Conservation (phyloP, 768 basidiomycete species). For the Leccinum uliginosum region DNA sequence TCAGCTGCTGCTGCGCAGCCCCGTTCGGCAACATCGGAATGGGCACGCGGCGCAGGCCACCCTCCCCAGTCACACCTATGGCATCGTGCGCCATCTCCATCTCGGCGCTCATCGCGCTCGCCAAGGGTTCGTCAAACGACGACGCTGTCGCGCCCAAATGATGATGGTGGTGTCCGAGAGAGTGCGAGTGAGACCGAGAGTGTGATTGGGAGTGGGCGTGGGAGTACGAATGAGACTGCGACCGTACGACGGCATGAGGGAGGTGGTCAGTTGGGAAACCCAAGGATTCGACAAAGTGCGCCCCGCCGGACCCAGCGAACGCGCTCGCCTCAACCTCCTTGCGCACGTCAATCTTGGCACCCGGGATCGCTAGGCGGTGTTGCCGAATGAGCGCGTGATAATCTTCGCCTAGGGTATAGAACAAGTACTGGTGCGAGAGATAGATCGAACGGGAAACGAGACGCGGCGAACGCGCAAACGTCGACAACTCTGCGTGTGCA, state of each 20-base stretch:
- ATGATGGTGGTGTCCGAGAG: conserved; percentile 29
- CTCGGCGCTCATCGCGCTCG: conserved; percentile 63
- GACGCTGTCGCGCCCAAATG: conserved; percentile 34
- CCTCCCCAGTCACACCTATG: conserved; percentile 17
- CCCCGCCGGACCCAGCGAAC: conserved; percentile 30
- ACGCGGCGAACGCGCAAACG: conserved; percentile 51
- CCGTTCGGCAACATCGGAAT: conserved; percentile 86
- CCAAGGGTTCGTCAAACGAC: conserved; percentile 68
- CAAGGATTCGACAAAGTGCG: conserved; percentile 21
- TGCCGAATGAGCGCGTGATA: conserved; percentile 74
- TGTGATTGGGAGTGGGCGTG: conserved; percentile 6
- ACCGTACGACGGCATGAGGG: background rate
- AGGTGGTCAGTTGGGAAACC: conserved; percentile 5
- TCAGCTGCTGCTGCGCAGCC: conserved; percentile 18
- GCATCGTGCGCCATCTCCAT: conserved; percentile 54
- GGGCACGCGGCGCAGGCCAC: conserved; percentile 28
- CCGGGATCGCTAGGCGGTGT: conserved; percentile 55
- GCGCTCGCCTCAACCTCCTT: conserved; percentile 66
- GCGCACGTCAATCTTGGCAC: conserved; percentile 63
- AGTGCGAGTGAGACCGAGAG: background rate
- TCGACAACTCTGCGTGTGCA: conserved; percentile 79
- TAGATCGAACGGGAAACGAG: conserved; percentile 76
- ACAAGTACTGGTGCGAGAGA: conserved; percentile 80
- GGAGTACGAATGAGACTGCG: background rate
- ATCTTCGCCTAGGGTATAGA: conserved; percentile 69